Conservation (phyloP, 1,284 basidiomycete genomes). For the Papiliotrema fonsecae region DNA sequence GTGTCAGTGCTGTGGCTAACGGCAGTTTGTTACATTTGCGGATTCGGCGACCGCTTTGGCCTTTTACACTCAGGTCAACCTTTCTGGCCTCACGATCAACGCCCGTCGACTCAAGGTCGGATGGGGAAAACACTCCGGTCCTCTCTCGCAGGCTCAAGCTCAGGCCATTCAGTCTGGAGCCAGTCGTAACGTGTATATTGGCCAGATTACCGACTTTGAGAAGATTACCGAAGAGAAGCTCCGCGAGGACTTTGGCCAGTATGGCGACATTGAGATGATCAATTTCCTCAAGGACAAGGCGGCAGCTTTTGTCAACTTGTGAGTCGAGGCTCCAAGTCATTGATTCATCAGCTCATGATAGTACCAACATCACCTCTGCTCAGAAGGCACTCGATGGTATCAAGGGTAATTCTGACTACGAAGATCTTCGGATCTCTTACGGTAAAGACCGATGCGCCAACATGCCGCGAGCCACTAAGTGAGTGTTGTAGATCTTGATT, state of each 20-base stretch:
- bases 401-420: constrained; percentile 78
- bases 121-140: constrained; percentile 89
- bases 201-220: constrained; percentile 87
- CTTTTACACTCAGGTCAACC: constrained; percentile 83
- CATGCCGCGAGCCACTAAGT: constrained; percentile 23
- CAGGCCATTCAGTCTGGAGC: constrained; percentile 84
- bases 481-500: not conserved
- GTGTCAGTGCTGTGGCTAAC: not conserved
- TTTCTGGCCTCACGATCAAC: constrained; percentile 80
- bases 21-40: constrained; percentile 81
- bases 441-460: constrained; percentile 89
- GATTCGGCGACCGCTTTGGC: constrained; percentile 82
- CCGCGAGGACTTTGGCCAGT: constrained; percentile 83
- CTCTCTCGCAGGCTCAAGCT: constrained; percentile 66
- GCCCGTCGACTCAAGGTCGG: constrained; percentile 87
- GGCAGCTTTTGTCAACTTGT: constrained; percentile 90
- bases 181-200: constrained; percentile 90
- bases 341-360: constrained; percentile 8
- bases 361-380: constrained; percentile 79
- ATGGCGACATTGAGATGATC: constrained; percentile 86
- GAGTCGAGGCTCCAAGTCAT: constrained; percentile 6
- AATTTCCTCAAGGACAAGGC: constrained; percentile 95
- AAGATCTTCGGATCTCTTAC: constrained; percentile 75
- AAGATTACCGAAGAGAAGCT: constrained; percentile 77
- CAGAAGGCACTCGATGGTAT: constrained; percentile 93